Base-by-base conservation (phyloP, 2,329 filamentous ascomycete genomes). In the Pseudogymnoascus sp. region DNA sequence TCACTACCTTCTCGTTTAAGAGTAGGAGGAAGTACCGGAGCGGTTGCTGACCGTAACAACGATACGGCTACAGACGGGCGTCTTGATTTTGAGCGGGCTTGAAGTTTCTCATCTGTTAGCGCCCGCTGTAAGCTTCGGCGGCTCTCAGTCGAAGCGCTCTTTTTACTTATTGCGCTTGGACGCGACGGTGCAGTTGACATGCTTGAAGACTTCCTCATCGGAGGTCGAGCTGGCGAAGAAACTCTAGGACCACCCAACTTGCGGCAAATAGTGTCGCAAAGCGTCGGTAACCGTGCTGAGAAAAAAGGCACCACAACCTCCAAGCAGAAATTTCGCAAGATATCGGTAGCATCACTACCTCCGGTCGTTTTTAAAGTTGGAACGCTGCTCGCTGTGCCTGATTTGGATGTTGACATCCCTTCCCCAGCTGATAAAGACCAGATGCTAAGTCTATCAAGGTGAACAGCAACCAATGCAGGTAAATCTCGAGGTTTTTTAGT, bases 291-390 rank as follows among this genome's bases (percentile, higher is more conserved):
- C 35, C 89, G 86, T 12, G 88, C 84, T 35, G 87, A 86, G 70
- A 91, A 94, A 74, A 93, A 93, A 35, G 90, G 89, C 47, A 91
- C 77, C 67, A 94, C 85, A 39, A 94, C 87, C 70, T 94, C 89
- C 14, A 89, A 79, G 69, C 89, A 93, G 70, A 93, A 94, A 70
- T 88, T 86, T 65, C 82, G 84, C 6, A 92, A 75, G 6, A 87
- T 84, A 69, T 92, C 89, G 30, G 71, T 67, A 35, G 66, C 65
- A 61, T 67, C 57, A 33, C 47, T 54, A 33, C 47, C 47, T 14
- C 47, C 28, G 33, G 47, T 14, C 9, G 47, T 33, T 33, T 11
- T 54, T 18, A 54, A 54, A 33, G 3, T 54, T 33, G 47, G 6
- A 54, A n/a, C 43, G 14, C 9, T 54, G 47, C 47, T 54, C 6